A percentile compares a stretch with the other conserved stretches of the same genome.
phyloP scores from a whole-genome alignment of 2,329 filamentous ascomycete species.

The Proliferodiscus dingleyae region DNA sequence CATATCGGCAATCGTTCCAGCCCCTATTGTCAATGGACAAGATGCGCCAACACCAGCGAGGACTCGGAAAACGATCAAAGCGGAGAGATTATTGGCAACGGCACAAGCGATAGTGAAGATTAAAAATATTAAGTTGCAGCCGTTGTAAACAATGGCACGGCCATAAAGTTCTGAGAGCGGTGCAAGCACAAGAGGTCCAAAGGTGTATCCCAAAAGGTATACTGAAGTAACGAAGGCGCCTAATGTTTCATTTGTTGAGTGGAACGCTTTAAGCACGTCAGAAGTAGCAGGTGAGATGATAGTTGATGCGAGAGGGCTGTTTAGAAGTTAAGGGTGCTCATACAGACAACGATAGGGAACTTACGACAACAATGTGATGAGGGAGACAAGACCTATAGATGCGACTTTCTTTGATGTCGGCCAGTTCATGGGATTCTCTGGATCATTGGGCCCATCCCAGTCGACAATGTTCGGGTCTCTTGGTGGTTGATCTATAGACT shows the following conservation, averaged over 20 bases:
- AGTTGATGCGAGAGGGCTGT: conserved; percentile 39
- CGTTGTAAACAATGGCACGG: conserved; percentile 51
- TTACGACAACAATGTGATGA: conserved; percentile 20
- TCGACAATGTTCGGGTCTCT: not conserved
- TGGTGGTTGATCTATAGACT: not conserved
- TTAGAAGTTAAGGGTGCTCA: not conserved
- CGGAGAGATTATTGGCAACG: conserved; percentile 50
- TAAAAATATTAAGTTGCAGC: conserved; percentile 51
- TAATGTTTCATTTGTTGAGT: conserved; percentile 31
- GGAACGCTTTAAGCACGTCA: conserved; percentile 33
- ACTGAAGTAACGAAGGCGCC: conserved; percentile 59
- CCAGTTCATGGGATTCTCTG: conserved; percentile 18
- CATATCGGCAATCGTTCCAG: conserved; percentile 52
- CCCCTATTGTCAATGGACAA: conserved; percentile 37
- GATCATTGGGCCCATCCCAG: conserved; percentile 10
- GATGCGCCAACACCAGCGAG: conserved; percentile 58
- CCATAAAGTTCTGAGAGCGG: conserved; percentile 59
- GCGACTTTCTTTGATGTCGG: conserved; percentile 6
- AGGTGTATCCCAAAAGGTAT: conserved; percentile 54
- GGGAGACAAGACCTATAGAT: conserved; percentile 14
- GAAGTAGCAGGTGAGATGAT: conserved; percentile 45
- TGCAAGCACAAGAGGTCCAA: conserved; percentile 62
- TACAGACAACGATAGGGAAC: not conserved
- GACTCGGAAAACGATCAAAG: conserved; percentile 61
- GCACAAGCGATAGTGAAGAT: conserved; percentile 56